Percentiles rank a stretch among this genome's conserved stretches.
These are phyloP conservation scores for Lyophyllum decastes DNA, from an alignment of 768 basidiomycete genomes.

Conservation along the genomic window DNA sequence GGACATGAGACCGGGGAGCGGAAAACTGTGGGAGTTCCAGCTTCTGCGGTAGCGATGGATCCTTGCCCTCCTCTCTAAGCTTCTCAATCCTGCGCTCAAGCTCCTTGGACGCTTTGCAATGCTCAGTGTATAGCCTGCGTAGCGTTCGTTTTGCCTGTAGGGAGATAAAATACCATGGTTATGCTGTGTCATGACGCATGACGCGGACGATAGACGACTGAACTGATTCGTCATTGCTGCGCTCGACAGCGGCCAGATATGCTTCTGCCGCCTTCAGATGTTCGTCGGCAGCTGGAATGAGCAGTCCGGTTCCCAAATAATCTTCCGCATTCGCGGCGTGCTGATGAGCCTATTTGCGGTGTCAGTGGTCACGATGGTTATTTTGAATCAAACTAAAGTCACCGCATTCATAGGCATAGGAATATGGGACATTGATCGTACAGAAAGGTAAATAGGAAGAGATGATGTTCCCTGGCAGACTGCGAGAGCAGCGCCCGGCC, in stretches of 20 bases:
- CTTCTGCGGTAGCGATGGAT: conserved; percentile 74
- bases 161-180: conserved; percentile 9
- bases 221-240: conserved; percentile 75
- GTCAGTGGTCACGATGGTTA: neutral
- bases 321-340: conserved; percentile 84
- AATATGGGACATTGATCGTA: conserved; percentile 24
- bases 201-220: conserved; percentile 21
- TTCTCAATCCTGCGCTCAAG: conserved; percentile 72
- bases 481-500: neutral
- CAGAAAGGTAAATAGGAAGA: neutral
- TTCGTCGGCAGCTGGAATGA: conserved; percentile 73
- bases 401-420: conserved; percentile 57
- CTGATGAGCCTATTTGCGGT: conserved; percentile 65
- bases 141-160: conserved; percentile 78
- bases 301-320: conserved; percentile 60
- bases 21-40: conserved; percentile 29
- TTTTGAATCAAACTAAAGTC: conserved; percentile 19
- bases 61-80: conserved; percentile 73
- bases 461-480: neutral
- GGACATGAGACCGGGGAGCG: conserved; percentile 29
- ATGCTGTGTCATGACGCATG: neutral
- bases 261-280: conserved; percentile 77
- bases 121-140: conserved; percentile 74
- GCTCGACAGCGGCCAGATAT: conserved; percentile 71
- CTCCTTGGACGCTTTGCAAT: conserved; percentile 69